Base-by-base conservation (phyloP, 306 rosid genomes). In the Quillaja saponaria region DNA sequence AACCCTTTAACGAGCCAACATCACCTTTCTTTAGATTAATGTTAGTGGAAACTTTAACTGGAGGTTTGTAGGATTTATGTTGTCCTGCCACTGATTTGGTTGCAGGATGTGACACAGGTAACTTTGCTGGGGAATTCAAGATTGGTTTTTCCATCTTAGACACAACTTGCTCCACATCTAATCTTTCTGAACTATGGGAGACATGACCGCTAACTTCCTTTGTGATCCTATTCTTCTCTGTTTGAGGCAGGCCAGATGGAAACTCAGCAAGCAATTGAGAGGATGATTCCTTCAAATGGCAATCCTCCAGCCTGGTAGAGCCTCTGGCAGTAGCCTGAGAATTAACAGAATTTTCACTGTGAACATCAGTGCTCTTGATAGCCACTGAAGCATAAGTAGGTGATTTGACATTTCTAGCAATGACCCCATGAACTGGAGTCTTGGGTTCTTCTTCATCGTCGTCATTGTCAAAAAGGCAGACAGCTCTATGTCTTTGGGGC, bases 381-480 rank as follows among this genome's bases (percentile, higher is more conserved):
- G 66, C 73, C 62, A 80, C 89, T 47, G 85, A 65, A 56, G 44
- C 73, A 71, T 68, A 34, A 20, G 69, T 47, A 69, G 87, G 69
- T 3, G 85, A 76, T 69, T 78, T 84, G 9, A 76, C 40, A 74
- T 46, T 81, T 73, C 77, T 75, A 20, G 83, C 77, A 71, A 85
- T 82, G 55, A 95, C 97, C 75, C 95, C 97, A 68, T 89, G 91
- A 74, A 94, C 76, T 10, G 96, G 99, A 71, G 99, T 94, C 78
- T 87, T 94, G 14, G 95, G 91, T 4, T 39, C 44, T 67, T 79
- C 71, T 0, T 81, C 96, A 8, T 82, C 95, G 10, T 87, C 88
- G 0, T 81, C 87, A 0, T 84, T 88, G 34, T 79, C 95, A 60
- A 55, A 78, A 45, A 94, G 78, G 80, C 99, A 65, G 69, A 94